Conservation (phyloP, 176 grass and related monocot species). For the Poa annua region DNA sequence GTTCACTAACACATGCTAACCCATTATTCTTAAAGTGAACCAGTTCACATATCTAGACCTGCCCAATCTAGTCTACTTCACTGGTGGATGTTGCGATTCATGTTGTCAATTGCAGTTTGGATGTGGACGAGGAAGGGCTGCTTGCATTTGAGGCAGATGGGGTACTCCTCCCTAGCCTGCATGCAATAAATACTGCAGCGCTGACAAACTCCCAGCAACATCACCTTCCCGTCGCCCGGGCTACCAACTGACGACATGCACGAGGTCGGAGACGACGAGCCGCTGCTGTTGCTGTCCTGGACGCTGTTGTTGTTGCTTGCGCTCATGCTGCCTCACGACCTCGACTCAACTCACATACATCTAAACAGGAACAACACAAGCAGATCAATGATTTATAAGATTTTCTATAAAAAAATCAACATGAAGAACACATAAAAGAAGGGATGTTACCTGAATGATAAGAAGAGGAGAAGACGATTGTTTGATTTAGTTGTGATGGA, state of each 20-base stretch:
- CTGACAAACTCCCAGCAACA: constrained; percentile 60
- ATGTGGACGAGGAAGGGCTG: constrained; percentile 51
- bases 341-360: neutral
- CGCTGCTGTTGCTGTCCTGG: constrained; percentile 10
- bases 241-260: constrained; percentile 61
- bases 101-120: constrained; percentile 11
- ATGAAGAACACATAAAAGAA: neutral
- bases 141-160: constrained; percentile 65
- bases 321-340: neutral
- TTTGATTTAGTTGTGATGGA: neutral
- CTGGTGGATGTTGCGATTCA: constrained; percentile 40
- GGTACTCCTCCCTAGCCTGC: constrained; percentile 58
- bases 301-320: neutral
- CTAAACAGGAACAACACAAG: neutral
- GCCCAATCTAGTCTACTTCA: neutral
- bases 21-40: constrained; percentile 3
- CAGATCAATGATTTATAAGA: neutral
- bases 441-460: neutral
- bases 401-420: neutral
- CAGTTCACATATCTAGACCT: neutral
- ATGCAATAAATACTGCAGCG: constrained; percentile 64
- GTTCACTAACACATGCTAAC: neutral
- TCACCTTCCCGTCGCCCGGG: constrained; percentile 30
- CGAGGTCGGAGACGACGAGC: constrained; percentile 58
- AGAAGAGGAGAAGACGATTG: neutral